Conservation (phyloP, 225 moss, liverwort and hornwort species). For the Pseudisothecium myosuroides region DNA sequence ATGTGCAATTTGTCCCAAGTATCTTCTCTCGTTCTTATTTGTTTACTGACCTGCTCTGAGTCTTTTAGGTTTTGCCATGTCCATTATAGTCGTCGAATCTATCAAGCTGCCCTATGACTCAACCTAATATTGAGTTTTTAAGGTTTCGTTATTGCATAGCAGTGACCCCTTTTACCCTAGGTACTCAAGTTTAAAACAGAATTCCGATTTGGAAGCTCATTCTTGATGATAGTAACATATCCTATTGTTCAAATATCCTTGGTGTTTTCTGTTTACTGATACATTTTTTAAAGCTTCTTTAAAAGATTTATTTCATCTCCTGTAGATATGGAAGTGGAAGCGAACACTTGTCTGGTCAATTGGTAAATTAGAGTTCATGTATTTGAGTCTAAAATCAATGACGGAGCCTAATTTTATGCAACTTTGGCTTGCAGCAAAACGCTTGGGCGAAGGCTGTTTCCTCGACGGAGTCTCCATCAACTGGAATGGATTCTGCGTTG, state of each 20-base stretch:
- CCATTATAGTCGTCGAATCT: neutral
- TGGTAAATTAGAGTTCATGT: neutral
- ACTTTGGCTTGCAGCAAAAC: neutral
- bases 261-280: neutral
- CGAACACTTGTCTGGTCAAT: neutral
- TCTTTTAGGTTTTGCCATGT: neutral
- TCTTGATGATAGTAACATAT: neutral
- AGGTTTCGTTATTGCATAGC: neutral
- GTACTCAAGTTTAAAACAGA: neutral
- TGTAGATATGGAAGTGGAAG: neutral
- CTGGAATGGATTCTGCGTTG: conserved; percentile 4
- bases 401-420: neutral
- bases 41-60: neutral
- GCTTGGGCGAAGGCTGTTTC: conserved; percentile 8
- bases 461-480: neutral
- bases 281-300: neutral
- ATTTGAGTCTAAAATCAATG: neutral
- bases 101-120: neutral
- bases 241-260: neutral
- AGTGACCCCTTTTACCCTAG: neutral
- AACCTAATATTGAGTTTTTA: neutral
- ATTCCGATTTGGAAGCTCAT: neutral
- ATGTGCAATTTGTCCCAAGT: neutral
- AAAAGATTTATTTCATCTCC: neutral
- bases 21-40: neutral